Evolutionary conservation across 1,139 yeast genomes (phyloP), one percentile per base, ranked within the genome.

Genomic region (Taphrina pruni): DNA sequence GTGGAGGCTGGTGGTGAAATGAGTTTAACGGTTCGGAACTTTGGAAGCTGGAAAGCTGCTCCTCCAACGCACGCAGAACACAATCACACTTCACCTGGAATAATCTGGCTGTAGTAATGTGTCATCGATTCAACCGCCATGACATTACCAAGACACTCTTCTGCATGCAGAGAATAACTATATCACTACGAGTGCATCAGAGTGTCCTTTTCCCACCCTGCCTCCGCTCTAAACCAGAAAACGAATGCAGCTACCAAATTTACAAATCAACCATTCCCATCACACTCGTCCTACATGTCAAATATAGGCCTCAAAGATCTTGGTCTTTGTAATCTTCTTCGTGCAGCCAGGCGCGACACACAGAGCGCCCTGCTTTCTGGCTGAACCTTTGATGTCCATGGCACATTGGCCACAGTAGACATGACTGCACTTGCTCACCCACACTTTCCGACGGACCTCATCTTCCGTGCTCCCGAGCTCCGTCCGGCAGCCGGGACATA

Each of bases 391-490:
- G 51, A 68, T 60, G 52, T 39, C 36, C 12, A 6, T 14, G 11
- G 65, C 71, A 62, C 71, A 70, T 11, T 36, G 35, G n/a, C 71
- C 71, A 43, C 71, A 70, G 50, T 69, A 70, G 55, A 69, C 71
- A 62, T 70, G 71, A 20, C 71, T 72, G 35, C 71, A 70, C 64
- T 56, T 70, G 17, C 69, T 65, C 36, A 70, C 45, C 60, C 60
- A 70, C 21, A 70, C 57, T 32, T 50, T 60, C 17, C 66, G 48
- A 1, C 45, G 39, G 21, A 26, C 21, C 17, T 51, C 69, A 43
- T 70, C 71, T 9, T 61, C 70, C 9, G 46, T 45, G 39, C 66
- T 58, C 1, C 71, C 69, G 26, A 68, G 65, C 52, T 70, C 71
- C 20, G 32, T 38, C 35, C 43, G 17, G 57, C 71, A 70, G 41